Conservation (phyloP, 257 asterid species). For the Fraxinus excelsior region DNA sequence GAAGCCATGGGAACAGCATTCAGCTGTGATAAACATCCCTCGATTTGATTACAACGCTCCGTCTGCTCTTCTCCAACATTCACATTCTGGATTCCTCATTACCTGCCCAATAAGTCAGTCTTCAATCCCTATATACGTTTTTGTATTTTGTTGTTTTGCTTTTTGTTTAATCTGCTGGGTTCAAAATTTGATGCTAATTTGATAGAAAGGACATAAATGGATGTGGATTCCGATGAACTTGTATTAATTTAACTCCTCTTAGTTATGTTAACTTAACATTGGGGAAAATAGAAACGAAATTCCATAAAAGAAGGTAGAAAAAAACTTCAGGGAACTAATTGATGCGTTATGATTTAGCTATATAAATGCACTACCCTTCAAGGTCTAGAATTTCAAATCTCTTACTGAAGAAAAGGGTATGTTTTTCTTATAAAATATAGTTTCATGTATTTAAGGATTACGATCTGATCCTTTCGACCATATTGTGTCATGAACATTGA, state of each 20-base stretch:
- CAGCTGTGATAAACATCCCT: conserved; percentile 51
- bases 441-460: not conserved
- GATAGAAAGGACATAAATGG: not conserved
- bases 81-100: conserved; percentile 51
- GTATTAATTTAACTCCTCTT: not conserved
- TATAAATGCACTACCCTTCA: not conserved
- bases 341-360: not conserved
- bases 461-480: not conserved
- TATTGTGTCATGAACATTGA: not conserved
- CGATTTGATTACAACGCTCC: conserved; percentile 51
- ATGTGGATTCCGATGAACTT: not conserved
- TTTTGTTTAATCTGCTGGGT: not conserved
- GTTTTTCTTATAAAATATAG: not conserved
- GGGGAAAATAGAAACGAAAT: not conserved
- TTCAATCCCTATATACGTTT: not conserved
- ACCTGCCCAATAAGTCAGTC: conserved; percentile 51
- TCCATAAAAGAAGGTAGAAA: not conserved
- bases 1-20: conserved; percentile 63
- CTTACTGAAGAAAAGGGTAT: not conserved
- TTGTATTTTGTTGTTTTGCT: conserved; percentile 1
- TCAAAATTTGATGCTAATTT: not conserved
- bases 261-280: not conserved
- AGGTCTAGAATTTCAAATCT: not conserved
- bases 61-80: conserved; percentile 36
- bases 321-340: not conserved